A percentile compares a stretch with the other conserved stretches of the same genome.
phyloP scores from a whole-genome alignment of 1,284 basidiomycete genomes.

The Polyporus tsugae region DNA sequence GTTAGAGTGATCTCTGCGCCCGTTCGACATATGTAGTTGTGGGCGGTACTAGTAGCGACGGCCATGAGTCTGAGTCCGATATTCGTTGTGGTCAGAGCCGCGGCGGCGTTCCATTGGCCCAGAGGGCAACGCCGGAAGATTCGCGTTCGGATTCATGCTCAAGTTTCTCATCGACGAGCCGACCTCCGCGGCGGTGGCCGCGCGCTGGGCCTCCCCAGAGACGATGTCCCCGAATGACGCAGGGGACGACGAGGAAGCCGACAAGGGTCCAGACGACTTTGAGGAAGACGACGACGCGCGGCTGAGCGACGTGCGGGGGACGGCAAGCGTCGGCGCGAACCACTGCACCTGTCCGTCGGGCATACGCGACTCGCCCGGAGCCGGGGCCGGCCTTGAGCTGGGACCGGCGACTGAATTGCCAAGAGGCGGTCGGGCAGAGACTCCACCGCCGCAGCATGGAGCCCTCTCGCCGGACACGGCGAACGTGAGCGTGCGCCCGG shows the following conservation, averaged over 20 bases:
- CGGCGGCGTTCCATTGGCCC: conserved; percentile 4
- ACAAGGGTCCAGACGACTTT: conserved; percentile 26
- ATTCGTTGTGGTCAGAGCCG: conserved; percentile 22
- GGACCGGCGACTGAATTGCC: background rate
- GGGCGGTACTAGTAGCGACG: background rate
- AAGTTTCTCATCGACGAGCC: conserved; percentile 22
- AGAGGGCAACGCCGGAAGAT: conserved; percentile 4
- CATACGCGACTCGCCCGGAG: background rate
- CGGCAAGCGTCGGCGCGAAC: conserved; percentile 21
- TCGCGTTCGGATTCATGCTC: background rate
- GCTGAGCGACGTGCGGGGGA: conserved; percentile 30
- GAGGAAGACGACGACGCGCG: conserved; percentile 36
- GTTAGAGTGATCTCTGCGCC: no score
- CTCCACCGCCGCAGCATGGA: conserved; percentile 35
- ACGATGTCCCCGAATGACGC: conserved; percentile 10
- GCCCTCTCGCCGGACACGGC: conserved; percentile 43
- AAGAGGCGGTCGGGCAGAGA: background rate
- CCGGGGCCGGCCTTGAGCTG: background rate
- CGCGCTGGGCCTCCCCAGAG: background rate
- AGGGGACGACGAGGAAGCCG: conserved; percentile 21
- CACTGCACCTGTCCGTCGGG: conserved; percentile 13
- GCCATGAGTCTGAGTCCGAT: conserved; percentile 18
- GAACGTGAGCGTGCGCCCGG: conserved; percentile 38
- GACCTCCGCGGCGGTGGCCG: conserved; percentile 1
- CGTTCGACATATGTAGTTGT: background rate